Evolutionary conservation across 192 early-diverging fungal genomes (phyloP).

Genomic region (Linderina pennispora): DNA sequence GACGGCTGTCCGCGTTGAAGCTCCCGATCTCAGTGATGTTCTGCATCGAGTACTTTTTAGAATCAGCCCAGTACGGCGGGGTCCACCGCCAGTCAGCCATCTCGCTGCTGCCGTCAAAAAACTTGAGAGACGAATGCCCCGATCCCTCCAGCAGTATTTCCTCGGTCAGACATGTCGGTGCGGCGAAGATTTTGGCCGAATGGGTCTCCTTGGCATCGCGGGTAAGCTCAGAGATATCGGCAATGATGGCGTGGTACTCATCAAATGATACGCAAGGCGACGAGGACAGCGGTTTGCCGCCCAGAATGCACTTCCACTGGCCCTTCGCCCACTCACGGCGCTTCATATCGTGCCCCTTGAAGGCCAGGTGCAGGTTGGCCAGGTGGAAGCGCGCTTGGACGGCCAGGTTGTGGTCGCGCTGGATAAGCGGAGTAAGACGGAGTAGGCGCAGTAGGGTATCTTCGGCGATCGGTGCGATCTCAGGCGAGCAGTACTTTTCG

Average conservation of each 20-base stretch:
- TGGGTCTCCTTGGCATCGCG: background rate
- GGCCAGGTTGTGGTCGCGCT: conserved; percentile 59
- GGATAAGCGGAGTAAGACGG: conserved; percentile 50
- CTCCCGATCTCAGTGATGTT: conserved; percentile 55
- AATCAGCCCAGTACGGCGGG: conserved; percentile 46
- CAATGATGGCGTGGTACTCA: conserved; percentile 12
- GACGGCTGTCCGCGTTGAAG: conserved; percentile 49
- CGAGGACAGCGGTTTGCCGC: conserved; percentile 22
- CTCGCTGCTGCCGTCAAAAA: conserved; percentile 21
- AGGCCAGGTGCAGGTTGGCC: conserved; percentile 49
- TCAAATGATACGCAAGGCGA: conserved; percentile 24
- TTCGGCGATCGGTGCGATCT: conserved; percentile 4
- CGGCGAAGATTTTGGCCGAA: conserved; percentile 3
- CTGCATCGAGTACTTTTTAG: conserved; percentile 62
- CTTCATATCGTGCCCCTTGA: conserved; percentile 21
- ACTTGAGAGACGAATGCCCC: conserved; percentile 19
- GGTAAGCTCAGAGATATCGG: background rate
- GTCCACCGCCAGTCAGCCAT: conserved; percentile 34
- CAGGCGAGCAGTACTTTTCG: background rate
- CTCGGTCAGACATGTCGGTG: conserved; percentile 12
- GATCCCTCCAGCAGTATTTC: conserved; percentile 14
- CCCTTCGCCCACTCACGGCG: conserved; percentile 32
- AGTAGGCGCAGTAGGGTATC: conserved; percentile 41
- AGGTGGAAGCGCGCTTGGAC: conserved; percentile 54
- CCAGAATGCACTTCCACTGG: conserved; percentile 49